Conservation (phyloP, 2,329 filamentous ascomycete genomes). For the Hypoxylon sp. region DNA sequence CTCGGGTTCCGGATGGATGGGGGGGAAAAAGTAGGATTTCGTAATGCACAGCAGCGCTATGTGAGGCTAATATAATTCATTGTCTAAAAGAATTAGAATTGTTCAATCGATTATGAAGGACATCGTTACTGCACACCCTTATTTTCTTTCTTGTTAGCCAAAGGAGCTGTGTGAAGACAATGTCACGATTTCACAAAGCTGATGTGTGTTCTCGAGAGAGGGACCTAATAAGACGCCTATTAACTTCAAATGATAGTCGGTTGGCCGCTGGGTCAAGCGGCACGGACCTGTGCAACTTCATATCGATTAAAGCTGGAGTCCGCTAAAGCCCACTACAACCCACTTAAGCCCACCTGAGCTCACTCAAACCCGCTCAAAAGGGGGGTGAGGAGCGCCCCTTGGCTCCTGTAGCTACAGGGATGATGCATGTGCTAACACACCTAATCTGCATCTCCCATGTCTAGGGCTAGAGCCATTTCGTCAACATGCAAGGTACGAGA, state of each 20-base stretch:
- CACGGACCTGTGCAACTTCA: constrained; percentile 29
- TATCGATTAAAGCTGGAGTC: constrained; percentile 35
- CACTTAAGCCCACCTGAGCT: neutral
- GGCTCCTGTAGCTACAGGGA: constrained; percentile 39
- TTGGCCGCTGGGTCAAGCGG: constrained; percentile 23
- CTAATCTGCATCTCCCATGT: constrained; percentile 34
- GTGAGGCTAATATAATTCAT: constrained; percentile 42
- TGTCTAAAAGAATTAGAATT: constrained; percentile 46
- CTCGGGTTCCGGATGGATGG: constrained; percentile 9
- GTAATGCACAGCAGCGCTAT: constrained; percentile 33
- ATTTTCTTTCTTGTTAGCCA: constrained; percentile 26
- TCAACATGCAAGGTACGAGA: constrained; percentile 41
- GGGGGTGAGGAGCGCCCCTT: constrained; percentile 17
- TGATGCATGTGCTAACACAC: constrained; percentile 36
- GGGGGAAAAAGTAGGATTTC: constrained; percentile 40
- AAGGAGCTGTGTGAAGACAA: constrained; percentile 23
- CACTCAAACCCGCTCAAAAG: constrained; percentile 13
- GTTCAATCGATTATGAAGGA: constrained; percentile 45
- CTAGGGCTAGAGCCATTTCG: constrained; percentile 34
- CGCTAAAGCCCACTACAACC: neutral
- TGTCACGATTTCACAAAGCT: constrained; percentile 17
- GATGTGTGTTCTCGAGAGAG: constrained; percentile 1
- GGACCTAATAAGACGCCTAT: constrained; percentile 7
- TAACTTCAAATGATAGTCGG: constrained; percentile 1
- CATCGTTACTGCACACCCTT: constrained; percentile 40